phyloP scores from a whole-genome alignment of 2,329 filamentous ascomycete genomes.

The Gaeumannomyces tritici region DNA sequence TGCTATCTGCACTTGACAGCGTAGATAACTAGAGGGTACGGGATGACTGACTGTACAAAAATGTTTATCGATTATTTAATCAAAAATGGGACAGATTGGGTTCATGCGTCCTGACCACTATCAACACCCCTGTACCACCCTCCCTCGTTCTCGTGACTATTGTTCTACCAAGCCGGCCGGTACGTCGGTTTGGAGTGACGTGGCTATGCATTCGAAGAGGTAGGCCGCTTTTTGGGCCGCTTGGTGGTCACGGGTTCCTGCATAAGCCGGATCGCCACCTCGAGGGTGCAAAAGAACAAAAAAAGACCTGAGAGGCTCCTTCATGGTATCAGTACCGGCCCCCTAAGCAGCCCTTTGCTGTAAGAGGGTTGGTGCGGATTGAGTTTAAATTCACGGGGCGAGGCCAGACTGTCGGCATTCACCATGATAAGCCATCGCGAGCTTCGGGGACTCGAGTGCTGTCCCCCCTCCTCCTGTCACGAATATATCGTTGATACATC shows the following conservation, averaged over 20 bases:
- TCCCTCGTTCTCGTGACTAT: neutral
- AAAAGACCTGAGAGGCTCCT: neutral
- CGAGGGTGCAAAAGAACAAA: neutral
- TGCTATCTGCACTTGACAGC: neutral
- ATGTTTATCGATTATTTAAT: neutral
- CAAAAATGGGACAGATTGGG: neutral
- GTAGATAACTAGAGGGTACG: neutral
- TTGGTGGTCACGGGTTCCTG: conserved; percentile 1
- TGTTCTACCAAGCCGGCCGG: neutral
- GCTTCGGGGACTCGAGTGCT: neutral
- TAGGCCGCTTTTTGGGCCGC: neutral
- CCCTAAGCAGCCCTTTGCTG: neutral
- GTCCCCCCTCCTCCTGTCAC: neutral
- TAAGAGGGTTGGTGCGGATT: too few species aligned
- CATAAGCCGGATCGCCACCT: neutral
- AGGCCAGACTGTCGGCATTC: neutral
- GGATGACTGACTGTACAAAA: neutral
- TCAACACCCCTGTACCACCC: too few species aligned
- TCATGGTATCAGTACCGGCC: neutral
- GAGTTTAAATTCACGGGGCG: too few species aligned
- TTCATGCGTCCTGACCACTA: neutral
- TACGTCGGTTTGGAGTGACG: neutral
- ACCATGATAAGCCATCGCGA: neutral
- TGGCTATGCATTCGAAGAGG: neutral
- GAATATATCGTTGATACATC: neutral